Base-by-base conservation (phyloP, 2,329 filamentous ascomycete species). In the Dryadomyces quercus-mongolicae region DNA sequence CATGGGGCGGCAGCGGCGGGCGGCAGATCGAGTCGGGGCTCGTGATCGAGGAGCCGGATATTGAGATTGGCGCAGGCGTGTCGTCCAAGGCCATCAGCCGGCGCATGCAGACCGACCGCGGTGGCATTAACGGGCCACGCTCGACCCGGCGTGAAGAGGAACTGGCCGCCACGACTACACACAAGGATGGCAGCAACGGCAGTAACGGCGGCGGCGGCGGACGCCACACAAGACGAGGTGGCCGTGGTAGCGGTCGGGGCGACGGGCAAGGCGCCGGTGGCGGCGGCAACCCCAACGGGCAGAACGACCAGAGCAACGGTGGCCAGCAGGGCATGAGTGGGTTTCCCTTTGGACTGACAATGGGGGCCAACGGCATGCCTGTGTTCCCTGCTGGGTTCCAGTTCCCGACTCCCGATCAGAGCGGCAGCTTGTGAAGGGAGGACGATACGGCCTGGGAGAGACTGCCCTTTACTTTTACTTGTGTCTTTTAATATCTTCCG, bases 51-150 rank as follows among this genome's bases (percentile, higher is more conserved):
- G 93, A 98, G 70, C 93, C 93, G 3, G 93, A 98, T 65, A 98
- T 98, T 62, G 93, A 98, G 70, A 98, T 98, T 55, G 93, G 93
- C 53, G 91, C 92, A 18, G 93, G 93, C 54, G 94, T 98, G 15
- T 96, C 91, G 18, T 96, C 90, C 46, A 98, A 98, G 74, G 89
- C 82, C 43, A 85, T 85, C 57, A 83, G 80, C 61, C 75, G 82
- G 18, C 79, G 82, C 40, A 84, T 85, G 79, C 80, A 83, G 67
- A 85, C 81, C 8, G 82, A 85, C 64, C 80, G 81, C 63, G 78
- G 81, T 53, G 82, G 82, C 40, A 75, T 75, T 61, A 78, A 82
- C 62, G 81, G 82, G 3, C 81, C 81, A 52, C 83, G 82, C 62
- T 84, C 80, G 1, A 79, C 75, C n/a, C 70, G 75, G 18, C 70